These are phyloP conservation scores for Pyrenochaeta sp. DNA, from an alignment of 2,329 filamentous ascomycete species.

Conservation along the genomic window DNA sequence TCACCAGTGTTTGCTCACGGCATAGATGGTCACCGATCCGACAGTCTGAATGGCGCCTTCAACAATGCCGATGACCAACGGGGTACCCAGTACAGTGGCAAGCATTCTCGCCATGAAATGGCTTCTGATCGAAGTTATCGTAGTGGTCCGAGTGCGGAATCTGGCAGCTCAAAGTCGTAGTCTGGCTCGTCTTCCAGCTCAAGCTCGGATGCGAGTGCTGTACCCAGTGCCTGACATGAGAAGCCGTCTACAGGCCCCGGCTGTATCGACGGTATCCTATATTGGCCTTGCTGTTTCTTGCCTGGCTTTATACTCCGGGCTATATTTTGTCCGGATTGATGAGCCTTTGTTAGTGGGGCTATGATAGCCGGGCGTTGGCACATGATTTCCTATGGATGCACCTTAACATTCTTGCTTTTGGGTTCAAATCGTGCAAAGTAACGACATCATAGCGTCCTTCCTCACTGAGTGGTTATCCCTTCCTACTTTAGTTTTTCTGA, in stretches of 20 bases:
- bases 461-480: too few relatives aligned
- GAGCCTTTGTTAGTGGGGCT: not conserved
- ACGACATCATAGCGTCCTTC: too few relatives aligned
- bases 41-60: conserved; percentile 8
- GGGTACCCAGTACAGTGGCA: conserved; percentile 27
- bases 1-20: conserved; percentile 31
- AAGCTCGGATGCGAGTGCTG: conserved; percentile 15
- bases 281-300: conserved; percentile 45
- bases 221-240: conserved; percentile 32
- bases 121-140: conserved; percentile 33
- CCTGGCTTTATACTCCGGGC: conserved; percentile 44
- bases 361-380: too few relatives aligned
- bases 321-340: conserved; percentile 44
- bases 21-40: conserved; percentile 39
- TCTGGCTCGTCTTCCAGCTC: conserved; percentile 32
- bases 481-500: too few relatives aligned
- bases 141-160: conserved; percentile 37
- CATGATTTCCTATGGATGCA: too few relatives aligned
- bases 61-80: conserved; percentile 35
- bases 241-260: conserved; percentile 33
- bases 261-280: conserved; percentile 34
- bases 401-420: too few relatives aligned
- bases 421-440: too few relatives aligned
- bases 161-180: conserved; percentile 35
- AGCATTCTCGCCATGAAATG: conserved; percentile 28